Percentiles rank a stretch among this genome's conserved stretches.
Evolutionary conservation across 2,329 filamentous ascomycete genomes (phyloP).

Genomic region (Mariannaea elegans): DNA sequence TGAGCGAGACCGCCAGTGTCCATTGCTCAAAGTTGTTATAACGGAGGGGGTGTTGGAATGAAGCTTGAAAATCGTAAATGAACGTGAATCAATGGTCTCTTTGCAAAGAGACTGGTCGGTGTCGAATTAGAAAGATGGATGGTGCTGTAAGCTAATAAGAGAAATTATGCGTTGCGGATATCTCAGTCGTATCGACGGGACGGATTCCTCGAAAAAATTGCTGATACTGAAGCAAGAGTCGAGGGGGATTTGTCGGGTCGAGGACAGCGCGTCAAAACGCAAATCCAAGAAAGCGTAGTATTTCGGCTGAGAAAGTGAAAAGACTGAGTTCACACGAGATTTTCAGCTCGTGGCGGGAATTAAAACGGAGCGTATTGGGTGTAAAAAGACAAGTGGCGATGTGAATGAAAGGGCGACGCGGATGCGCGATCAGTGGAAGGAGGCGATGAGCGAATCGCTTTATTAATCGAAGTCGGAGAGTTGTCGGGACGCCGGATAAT

Average conservation of each 20-base stretch:
- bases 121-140: slow-evolving; percentile 34
- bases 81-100: slow-evolving; percentile 31
- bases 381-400: slow-evolving; percentile 26
- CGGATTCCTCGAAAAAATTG: slow-evolving; percentile 24
- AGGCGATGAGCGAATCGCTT: slow-evolving; percentile 15
- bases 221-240: slow-evolving; percentile 29
- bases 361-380: slow-evolving; percentile 35
- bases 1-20: slow-evolving; percentile 99
- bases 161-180: slow-evolving; percentile 39
- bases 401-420: slow-evolving; percentile 38
- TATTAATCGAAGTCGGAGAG: slow-evolving; percentile 11
- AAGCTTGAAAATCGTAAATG: slow-evolving; percentile 27
- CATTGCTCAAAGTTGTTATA: slow-evolving; percentile 62
- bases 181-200: slow-evolving; percentile 35
- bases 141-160: slow-evolving; percentile 27
- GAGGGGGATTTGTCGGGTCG: slow-evolving; percentile 26
- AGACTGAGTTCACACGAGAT: slow-evolving; percentile 31
- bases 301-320: slow-evolving; percentile 24
- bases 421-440: slow-evolving; percentile 27
- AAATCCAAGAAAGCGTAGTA: slow-evolving; percentile 40
- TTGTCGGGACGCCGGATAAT: slow-evolving; percentile 10
- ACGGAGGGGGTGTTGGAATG: slow-evolving; percentile 16
- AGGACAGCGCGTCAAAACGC: slow-evolving; percentile 27
- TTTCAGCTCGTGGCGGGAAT: slow-evolving; percentile 28
- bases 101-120: slow-evolving; percentile 25